A percentile compares a stretch with the other conserved stretches of the same genome.
Conservation (phyloP, 257 asterid genomes). For the Nicotiana otophora region DNA sequence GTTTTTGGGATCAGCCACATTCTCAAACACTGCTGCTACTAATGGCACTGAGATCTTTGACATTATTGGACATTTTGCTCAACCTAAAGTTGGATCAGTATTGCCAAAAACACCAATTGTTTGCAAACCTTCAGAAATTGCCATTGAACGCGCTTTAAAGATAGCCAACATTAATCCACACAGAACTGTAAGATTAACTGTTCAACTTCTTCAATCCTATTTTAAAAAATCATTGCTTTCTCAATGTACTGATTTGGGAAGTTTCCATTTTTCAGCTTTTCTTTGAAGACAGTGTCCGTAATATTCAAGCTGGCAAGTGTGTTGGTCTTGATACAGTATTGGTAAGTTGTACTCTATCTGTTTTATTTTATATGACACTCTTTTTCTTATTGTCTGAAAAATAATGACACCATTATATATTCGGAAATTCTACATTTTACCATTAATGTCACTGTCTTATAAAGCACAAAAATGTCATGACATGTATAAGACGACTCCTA, state of each 20-base stretch:
- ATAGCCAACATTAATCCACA: slow-evolving; percentile 73
- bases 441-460: neutral
- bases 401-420: neutral
- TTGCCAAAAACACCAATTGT: slow-evolving; percentile 84
- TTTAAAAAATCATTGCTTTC: neutral
- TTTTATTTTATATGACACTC: neutral
- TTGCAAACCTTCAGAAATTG: slow-evolving; percentile 81
- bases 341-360: slow-evolving; percentile 27
- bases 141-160: slow-evolving; percentile 70
- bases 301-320: slow-evolving; percentile 73
- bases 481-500: neutral
- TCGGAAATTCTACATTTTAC: neutral
- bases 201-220: neutral
- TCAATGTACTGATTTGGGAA: neutral
- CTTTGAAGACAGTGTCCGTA: slow-evolving; percentile 88
- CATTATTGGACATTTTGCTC: slow-evolving; percentile 66
- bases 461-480: neutral
- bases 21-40: slow-evolving; percentile 3
- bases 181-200: slow-evolving; percentile 54
- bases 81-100: slow-evolving; percentile 37
- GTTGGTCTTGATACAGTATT: slow-evolving; percentile 79
- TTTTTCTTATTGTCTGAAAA: neutral
- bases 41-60: slow-evolving; percentile 50
- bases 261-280: slow-evolving; percentile 47
- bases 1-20: slow-evolving; percentile 44